These are phyloP conservation scores for Ascochyta viciae-villosae DNA, from an alignment of 2,329 filamentous ascomycete genomes.

Conservation along the genomic window DNA sequence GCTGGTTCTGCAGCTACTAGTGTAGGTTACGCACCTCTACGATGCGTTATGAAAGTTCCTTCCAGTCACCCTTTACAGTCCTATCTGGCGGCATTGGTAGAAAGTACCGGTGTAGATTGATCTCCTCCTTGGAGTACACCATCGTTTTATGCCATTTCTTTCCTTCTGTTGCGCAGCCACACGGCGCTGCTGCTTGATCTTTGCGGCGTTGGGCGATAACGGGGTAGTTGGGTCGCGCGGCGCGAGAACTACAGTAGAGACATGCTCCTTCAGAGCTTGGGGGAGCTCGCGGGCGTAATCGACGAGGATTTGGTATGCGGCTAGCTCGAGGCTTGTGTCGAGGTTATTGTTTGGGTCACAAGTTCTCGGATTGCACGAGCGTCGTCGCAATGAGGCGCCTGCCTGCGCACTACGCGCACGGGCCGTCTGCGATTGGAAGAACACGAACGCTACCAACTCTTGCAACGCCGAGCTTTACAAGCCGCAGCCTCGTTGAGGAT, in stretches of 20 bases:
- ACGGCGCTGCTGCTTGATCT: not conserved
- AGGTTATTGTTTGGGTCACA: slow-evolving; percentile 45
- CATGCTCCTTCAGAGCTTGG: not conserved
- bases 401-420: too few species aligned
- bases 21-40: slow-evolving; percentile 6
- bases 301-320: not conserved
- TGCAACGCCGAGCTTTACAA: too few species aligned
- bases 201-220: slow-evolving; percentile 3
- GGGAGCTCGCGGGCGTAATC: not conserved
- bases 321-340: not conserved
- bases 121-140: slow-evolving; percentile 6
- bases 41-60: slow-evolving; percentile 7
- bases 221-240: not conserved
- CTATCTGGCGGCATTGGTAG: slow-evolving; percentile 3
- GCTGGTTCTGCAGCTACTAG: not conserved
- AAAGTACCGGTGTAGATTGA: slow-evolving; percentile 10
- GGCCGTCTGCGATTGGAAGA: too few species aligned
- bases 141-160: slow-evolving; percentile 3
- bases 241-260: not conserved
- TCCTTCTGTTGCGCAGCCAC: slow-evolving; percentile 1
- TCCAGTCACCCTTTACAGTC: slow-evolving; percentile 2
- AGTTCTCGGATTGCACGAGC: slow-evolving; percentile 63
- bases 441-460: too few species aligned
- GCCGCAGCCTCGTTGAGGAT: too few species aligned
- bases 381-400: slow-evolving; percentile 67